phyloP scores from a whole-genome alignment of 208 protist genomes.

The Strigomonas culicis region DNA sequence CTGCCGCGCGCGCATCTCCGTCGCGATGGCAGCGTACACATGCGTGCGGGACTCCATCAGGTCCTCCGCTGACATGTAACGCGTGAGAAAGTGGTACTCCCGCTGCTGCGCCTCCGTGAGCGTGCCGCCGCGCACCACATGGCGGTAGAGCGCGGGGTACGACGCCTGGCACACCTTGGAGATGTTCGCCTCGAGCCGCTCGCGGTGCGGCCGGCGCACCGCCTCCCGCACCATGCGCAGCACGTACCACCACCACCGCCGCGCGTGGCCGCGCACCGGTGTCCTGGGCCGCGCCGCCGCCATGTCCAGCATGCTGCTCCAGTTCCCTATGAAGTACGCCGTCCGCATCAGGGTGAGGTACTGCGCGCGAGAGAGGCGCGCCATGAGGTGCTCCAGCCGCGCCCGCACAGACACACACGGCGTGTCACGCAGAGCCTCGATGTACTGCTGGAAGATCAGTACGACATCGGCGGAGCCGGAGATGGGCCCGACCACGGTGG shows the following conservation, averaged over 20 bases:
- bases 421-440: constrained; percentile 41
- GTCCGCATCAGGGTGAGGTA: constrained; percentile 66
- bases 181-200: constrained; percentile 46
- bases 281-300: constrained; percentile 36
- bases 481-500: constrained; percentile 79
- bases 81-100: constrained; percentile 65
- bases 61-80: constrained; percentile 75
- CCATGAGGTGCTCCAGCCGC: constrained; percentile 55
- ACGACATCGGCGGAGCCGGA: constrained; percentile 55
- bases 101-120: constrained; percentile 62
- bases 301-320: constrained; percentile 32
- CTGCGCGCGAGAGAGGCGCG: constrained; percentile 69
- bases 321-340: constrained; percentile 50
- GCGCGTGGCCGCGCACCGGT: constrained; percentile 46
- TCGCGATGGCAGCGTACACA: constrained; percentile 75
- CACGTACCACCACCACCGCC: constrained; percentile 77
- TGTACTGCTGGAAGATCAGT: constrained; percentile 70
- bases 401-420: constrained; percentile 62
- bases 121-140: constrained; percentile 59
- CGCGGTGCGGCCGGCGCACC: constrained; percentile 31
- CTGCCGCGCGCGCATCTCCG: constrained; percentile 35
- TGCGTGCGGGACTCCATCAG: constrained; percentile 70
- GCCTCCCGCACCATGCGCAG: constrained; percentile 43
- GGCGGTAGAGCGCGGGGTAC: constrained; percentile 72
- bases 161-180: constrained; percentile 57